Evolutionary conservation across 768 basidiomycete species (phyloP).

Genomic region (Pleurotus tuber-regium): DNA sequence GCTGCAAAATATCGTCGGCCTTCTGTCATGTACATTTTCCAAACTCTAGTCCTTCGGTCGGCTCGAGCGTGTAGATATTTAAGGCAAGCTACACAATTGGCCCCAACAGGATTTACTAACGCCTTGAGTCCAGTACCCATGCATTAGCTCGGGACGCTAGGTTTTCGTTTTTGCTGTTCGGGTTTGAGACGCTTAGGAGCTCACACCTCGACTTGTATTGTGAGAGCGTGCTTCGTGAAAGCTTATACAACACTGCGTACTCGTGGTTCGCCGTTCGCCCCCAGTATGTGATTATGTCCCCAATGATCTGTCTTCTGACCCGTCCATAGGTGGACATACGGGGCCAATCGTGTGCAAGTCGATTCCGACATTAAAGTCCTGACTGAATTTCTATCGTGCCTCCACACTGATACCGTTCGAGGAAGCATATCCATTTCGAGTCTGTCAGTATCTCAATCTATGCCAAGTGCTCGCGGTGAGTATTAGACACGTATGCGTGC

Average conservation of each 20-base stretch:
- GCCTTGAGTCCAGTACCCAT: slow-evolving; percentile 63
- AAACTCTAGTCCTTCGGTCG: slow-evolving; percentile 83
- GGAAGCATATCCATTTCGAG: slow-evolving; percentile 60
- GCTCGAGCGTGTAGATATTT: slow-evolving; percentile 63
- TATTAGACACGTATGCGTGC: background rate
- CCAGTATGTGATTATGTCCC: slow-evolving; percentile 55
- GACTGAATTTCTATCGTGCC: slow-evolving; percentile 75
- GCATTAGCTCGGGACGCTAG: slow-evolving; percentile 87
- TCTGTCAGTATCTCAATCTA: slow-evolving; percentile 49
- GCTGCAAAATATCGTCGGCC: slow-evolving; percentile 87
- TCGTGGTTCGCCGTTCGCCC: slow-evolving; percentile 94
- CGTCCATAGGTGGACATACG: slow-evolving; percentile 83
- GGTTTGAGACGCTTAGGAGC: slow-evolving; percentile 88
- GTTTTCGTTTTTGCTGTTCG: slow-evolving; percentile 89
- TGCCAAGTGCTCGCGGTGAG: slow-evolving; percentile 41
- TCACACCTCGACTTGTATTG: slow-evolving; percentile 82
- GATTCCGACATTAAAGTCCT: slow-evolving; percentile 86
- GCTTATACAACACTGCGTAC: slow-evolving; percentile 77
- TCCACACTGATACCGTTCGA: slow-evolving; percentile 72
- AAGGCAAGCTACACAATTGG: slow-evolving; percentile 50
- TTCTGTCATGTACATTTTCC: slow-evolving; percentile 81
- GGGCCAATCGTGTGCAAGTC: slow-evolving; percentile 89
- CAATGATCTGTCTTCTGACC: background rate
- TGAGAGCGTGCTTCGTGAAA: slow-evolving; percentile 72
- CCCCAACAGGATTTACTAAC: background rate